Evolutionary conservation across 192 early-diverging fungal genomes (phyloP), one percentile per base, ranked within the genome.

Genomic region (Rhizophagus clarus): DNA sequence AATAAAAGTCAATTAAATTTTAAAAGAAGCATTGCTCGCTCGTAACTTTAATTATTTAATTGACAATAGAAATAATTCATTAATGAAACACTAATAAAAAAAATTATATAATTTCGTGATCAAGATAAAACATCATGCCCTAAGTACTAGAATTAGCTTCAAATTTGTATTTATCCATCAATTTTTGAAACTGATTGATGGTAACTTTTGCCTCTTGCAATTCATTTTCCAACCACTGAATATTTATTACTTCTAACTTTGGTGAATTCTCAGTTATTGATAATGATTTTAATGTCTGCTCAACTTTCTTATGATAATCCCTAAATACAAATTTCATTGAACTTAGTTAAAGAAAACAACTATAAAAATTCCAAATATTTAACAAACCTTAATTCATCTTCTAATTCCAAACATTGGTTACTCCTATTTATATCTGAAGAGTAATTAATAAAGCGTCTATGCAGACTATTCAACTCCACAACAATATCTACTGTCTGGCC

Each of bases 351-450:
- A 20, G 28, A 45, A 62, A 61, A 60, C 32, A 42, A n/a, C 42
- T 7, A 37, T 22, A 17, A 1, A 37, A 61, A 22, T 24, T 3
- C 2, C 7, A 34, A 37, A 26, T 51, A 24, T 64, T n/a, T 20
- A 67, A 77, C 61, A 49, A 10, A 77, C 64, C 47, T 77, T 60
- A 77, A 17, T 11, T 77, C 76, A 28, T 77, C 45, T 24, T 47
- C 47, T 1, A 51, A 14, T 12, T 77, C 40, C 32, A 67, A 26
- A 31, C 63, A 77, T 29, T 0, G 14, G 15, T 68, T 40, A 20
- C 47, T 17, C 0, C 28, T 68, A 2, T 64, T 7, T 3, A 3
- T 4, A 49, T 77, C 62, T 7, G 9, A 10, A 9, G 5, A 8
- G 37, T 7, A 26, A 28, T 67, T 77, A 17, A 17, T 45, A 12